Evolutionary conservation across 495 filamentous ascomycete species (phyloP), one percentile per base, ranked within the genome.

Genomic region (Cetradonia linearis): DNA sequence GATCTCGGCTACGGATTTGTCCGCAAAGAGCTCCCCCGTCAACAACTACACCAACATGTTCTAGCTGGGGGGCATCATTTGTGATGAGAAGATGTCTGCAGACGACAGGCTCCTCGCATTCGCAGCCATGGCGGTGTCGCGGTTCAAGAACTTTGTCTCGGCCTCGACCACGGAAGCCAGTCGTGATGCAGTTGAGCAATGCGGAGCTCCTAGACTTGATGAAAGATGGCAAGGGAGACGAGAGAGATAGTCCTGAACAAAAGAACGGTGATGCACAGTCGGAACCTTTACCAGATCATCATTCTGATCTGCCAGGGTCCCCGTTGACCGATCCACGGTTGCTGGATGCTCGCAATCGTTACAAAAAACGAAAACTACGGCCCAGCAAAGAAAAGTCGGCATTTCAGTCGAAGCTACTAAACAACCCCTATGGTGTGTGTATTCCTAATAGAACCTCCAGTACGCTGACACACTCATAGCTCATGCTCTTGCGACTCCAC

Each of bases 401-500:
- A 2, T 79, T 83, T 64, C 79, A 80, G 65, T 66, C 72, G 61
- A 74, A 78, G 60, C 70, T 86, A 1, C 68, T 65, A 5, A 73
- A 77, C 46, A 86, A 86, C 62, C 76, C 81, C 8, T 87, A 79
- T 63, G 85, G 83, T 83, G 77, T 16, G 65, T 37, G 62, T 61
- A 16, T 50, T 65, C 23, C 62, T 61, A 53, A 60, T 63, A 30
- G 53, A 54, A 4, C 62, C 62, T 34, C 63, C 65, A 42, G 8
- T 46, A 13, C 63, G 60, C 63, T 72, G 73, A 72, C 37, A 59
- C 46, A 14, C 23, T 67, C 56, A 71, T 63, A 78, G 77, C 81
- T 20, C 73, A 75, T 23, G 83, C 85, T 13, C 78, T 96, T 8
- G 86, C 85, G 18, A 82, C 81, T 0, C 83, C 84, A 0, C 42